Evolutionary conservation across 2,329 filamentous ascomycete genomes (phyloP), one percentile per base, ranked within the genome.

Genomic region (Hyphodiscus sp.): DNA sequence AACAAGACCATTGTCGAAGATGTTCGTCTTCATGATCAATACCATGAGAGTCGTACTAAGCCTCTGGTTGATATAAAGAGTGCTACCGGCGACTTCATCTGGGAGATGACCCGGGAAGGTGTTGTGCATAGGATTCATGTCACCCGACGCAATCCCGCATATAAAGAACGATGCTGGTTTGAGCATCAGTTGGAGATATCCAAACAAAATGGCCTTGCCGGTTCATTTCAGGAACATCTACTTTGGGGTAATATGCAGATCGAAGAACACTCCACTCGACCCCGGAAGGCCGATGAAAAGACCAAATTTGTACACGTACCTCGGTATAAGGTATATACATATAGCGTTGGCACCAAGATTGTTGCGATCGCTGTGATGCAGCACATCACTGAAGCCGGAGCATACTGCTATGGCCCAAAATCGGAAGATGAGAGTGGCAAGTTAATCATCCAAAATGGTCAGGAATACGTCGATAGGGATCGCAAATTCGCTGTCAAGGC

Each of bases 401-500:
- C n/a, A 7, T 45, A 30, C 23, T 47, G 20, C 16, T 7, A n/a
- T 7, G 16, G 46, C 20, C 9, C 16, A 19, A 18, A 18, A 2
- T 26, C 26, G 8, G n/a, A 20, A 10, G 42, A 52, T n/a, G 2
- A 10, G 5, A 38, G 13, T 38, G 33, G 33, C 2, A 13, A 38
- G 33, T 38, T 13, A 26, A 26, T 26, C 23, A 26, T 26, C 23
- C 23, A 8, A 26, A 8, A 26, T 26, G 23, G 23, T 26, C 47
- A 51, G 38, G 20, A 41, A 41, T 50, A 46, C 5, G 57, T 45
- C 23, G 33, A 30, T 5, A 26, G 30, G 20, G 29, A 49, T 19
- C 20, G 20, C 19, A 18, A 18, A 19, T 41, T 46, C 30, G n/a
- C 66, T 73, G 23, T 77, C 2, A 71, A 78, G n/a, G 72, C 85